These are phyloP conservation scores for Cladorrhinum sp. DNA, from an alignment of 2,329 filamentous ascomycete genomes.

Conservation along the genomic window DNA sequence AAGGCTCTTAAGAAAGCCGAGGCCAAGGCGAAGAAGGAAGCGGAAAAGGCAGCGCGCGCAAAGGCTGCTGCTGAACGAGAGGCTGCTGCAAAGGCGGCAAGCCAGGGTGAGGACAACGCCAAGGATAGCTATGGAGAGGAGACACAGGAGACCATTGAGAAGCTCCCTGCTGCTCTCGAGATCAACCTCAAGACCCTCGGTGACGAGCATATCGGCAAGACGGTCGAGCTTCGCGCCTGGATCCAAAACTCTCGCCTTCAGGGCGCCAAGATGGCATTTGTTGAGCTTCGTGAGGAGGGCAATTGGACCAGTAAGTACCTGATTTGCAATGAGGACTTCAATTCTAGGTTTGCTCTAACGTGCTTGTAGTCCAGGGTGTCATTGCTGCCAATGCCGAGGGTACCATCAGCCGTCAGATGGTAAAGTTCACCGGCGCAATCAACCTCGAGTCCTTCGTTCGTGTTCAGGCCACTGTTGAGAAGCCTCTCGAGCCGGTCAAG, in stretches of 20 bases:
- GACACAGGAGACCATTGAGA: slow-evolving; percentile 48
- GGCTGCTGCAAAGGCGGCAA: slow-evolving; percentile 63
- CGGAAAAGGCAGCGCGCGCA: slow-evolving; percentile 64
- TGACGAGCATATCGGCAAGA: slow-evolving; percentile 63
- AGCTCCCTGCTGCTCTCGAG: slow-evolving; percentile 50
- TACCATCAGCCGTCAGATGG: slow-evolving; percentile 78
- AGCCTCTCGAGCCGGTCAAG: slow-evolving; percentile 83
- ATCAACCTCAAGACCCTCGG: slow-evolving; percentile 61
- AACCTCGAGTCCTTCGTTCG: slow-evolving; percentile 78
- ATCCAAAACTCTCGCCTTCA: slow-evolving; percentile 86
- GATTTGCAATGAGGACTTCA: neutral
- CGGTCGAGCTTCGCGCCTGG: slow-evolving; percentile 72
- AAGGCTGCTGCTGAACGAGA: slow-evolving; percentile 62
- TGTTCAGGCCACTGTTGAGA: slow-evolving; percentile 77
- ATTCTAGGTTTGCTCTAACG: neutral
- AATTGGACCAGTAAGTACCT: slow-evolving; percentile 45
- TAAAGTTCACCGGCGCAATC: slow-evolving; percentile 79
- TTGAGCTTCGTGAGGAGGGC: slow-evolving; percentile 74
- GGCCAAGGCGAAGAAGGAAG: slow-evolving; percentile 61
- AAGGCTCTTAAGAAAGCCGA: slow-evolving; percentile 82
- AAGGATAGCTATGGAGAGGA: slow-evolving; percentile 75
- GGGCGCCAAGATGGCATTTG: slow-evolving; percentile 85
- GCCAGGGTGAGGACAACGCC: slow-evolving; percentile 60
- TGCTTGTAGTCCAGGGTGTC: slow-evolving; percentile 71
- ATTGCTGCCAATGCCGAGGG: slow-evolving; percentile 64